These are phyloP conservation scores for Cercospora sp. DNA, from an alignment of 2,329 filamentous ascomycete genomes.

Conservation along the genomic window DNA sequence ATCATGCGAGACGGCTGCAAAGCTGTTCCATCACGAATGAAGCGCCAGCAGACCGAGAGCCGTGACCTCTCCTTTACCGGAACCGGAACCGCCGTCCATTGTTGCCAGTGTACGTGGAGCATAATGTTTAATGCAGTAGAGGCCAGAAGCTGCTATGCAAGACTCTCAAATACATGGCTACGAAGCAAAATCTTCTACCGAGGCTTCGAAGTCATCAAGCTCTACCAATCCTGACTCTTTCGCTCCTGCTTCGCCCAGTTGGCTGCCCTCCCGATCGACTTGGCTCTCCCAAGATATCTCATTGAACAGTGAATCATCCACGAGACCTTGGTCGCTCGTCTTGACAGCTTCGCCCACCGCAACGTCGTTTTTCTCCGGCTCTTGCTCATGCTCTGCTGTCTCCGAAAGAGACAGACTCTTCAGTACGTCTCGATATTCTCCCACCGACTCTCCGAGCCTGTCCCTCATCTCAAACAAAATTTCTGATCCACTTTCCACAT, in stretches of 20 bases:
- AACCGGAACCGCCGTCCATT: too few relatives aligned
- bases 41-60: too few relatives aligned
- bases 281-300: not conserved
- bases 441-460: constrained; percentile 15
- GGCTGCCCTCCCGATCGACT: not conserved
- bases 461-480: constrained; percentile 21
- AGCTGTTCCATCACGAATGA: too few relatives aligned
- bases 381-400: not conserved
- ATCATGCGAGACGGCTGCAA: too few relatives aligned
- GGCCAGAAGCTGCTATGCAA: not conserved
- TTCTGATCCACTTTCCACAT: constrained; percentile 21
- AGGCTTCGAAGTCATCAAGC: not conserved
- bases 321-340: not conserved
- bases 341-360: not conserved
- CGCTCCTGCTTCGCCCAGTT: not conserved
- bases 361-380: not conserved
- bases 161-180: not conserved
- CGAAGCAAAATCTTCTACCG: not conserved
- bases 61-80: too few relatives aligned
- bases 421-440: constrained; percentile 15
- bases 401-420: not conserved
- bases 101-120: too few relatives aligned
- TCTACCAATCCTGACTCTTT: not conserved
- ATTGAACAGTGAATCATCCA: not conserved
- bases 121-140: too few relatives aligned